Conservation (phyloP, 129 eudicot genomes). For the Lactuca sativa region DNA sequence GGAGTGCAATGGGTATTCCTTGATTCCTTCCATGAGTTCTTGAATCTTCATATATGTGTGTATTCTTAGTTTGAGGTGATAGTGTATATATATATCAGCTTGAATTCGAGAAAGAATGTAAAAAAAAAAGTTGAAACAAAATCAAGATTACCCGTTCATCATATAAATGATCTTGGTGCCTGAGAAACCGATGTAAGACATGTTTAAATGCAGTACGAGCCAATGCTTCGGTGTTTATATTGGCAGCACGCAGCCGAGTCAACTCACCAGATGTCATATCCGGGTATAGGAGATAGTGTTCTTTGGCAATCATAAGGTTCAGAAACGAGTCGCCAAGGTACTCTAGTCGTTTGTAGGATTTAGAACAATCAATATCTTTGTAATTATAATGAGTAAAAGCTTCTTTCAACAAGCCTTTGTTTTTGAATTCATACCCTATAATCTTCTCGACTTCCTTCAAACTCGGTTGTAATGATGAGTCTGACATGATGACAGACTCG, state of each 20-base stretch:
- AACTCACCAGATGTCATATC: constrained; percentile 44
- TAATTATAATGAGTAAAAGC: constrained; percentile 42
- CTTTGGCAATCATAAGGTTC: constrained; percentile 33
- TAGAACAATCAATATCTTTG: not conserved
- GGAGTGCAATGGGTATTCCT: constrained; percentile 49
- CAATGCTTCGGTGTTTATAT: constrained; percentile 67
- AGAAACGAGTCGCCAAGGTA: constrained; percentile 59
- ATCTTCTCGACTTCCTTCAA: constrained; percentile 40
- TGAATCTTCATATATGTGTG: too few species aligned
- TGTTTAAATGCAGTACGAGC: constrained; percentile 54
- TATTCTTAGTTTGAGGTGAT: not conserved
- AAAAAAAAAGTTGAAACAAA: not conserved
- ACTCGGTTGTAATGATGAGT: constrained; percentile 4
- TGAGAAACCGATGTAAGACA: constrained; percentile 42
- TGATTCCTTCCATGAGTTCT: constrained; percentile 40
- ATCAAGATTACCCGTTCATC: constrained; percentile 36
- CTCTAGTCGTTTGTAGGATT: constrained; percentile 47
- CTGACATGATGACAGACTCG: constrained; percentile 1
- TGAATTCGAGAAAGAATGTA: not conserved
- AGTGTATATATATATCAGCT: too few species aligned
- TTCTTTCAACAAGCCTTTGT: constrained; percentile 29
- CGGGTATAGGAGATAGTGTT: constrained; percentile 40
- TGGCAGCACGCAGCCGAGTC: constrained; percentile 56
- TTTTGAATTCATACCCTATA: constrained; percentile 41
- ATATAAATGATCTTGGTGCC: constrained; percentile 41